These are phyloP conservation scores for Xylaria acuta DNA, from an alignment of 495 filamentous ascomycete genomes.

Conservation along the genomic window DNA sequence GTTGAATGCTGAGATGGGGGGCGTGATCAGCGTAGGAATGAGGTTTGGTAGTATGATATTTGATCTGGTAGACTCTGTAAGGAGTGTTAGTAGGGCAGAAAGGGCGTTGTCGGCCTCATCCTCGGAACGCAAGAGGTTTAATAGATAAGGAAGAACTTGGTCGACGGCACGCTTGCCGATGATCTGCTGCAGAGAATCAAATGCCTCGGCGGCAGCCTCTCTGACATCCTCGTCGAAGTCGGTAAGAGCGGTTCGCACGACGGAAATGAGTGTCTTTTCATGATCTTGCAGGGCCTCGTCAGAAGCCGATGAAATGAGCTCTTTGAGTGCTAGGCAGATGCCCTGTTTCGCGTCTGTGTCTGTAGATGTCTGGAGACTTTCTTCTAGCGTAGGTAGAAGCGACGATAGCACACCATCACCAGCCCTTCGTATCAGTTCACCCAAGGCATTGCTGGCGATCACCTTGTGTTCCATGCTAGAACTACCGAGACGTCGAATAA, in stretches of 20 bases:
- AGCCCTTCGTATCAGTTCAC: conserved; percentile 94
- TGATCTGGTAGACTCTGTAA: conserved; percentile 90
- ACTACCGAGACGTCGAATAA: conserved; percentile 92
- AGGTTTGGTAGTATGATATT: conserved; percentile 97
- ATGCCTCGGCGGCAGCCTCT: conserved; percentile 95
- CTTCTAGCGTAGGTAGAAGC: conserved; percentile 88
- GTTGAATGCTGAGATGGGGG: conserved; percentile 94
- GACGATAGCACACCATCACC: conserved; percentile 90
- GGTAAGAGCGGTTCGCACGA: conserved; percentile 90
- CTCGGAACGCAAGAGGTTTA: conserved; percentile 83
- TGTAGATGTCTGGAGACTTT: conserved; percentile 84
- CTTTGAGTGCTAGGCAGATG: conserved; percentile 93
- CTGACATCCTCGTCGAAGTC: conserved; percentile 88
- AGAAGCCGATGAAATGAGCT: conserved; percentile 91
- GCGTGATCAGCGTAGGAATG: conserved; percentile 85
- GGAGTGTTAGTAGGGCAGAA: conserved; percentile 86
- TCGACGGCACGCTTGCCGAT: conserved; percentile 93
- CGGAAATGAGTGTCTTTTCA: conserved; percentile 91
- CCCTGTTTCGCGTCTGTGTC: conserved; percentile 96
- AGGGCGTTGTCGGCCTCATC: conserved; percentile 90
- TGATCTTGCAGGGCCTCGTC: conserved; percentile 89
- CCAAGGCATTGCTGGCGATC: conserved; percentile 95
- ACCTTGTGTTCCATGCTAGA: conserved; percentile 98
- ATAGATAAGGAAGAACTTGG: conserved; percentile 90
- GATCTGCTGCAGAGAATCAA: conserved; percentile 90